A percentile compares a stretch with the other conserved stretches of the same genome.
phyloP scores from a whole-genome alignment of 2,329 filamentous ascomycete genomes.

The Pyricularia grisea region DNA sequence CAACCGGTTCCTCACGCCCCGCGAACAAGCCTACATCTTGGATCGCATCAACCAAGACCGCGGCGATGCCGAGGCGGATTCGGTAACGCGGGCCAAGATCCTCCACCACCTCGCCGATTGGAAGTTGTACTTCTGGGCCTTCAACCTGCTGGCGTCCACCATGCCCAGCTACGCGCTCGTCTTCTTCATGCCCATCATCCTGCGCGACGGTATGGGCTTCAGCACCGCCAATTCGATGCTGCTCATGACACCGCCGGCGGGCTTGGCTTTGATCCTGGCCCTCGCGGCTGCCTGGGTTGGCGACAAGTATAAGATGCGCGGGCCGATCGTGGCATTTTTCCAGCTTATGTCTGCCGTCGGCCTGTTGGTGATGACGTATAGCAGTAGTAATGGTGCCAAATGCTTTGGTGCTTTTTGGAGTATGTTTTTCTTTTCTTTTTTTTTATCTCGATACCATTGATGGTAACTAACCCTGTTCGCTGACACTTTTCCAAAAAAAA shows the following conservation, averaged over 20 bases:
- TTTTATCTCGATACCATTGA: too few relatives aligned
- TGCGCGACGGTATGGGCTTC: not conserved
- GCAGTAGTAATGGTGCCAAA: too few relatives aligned
- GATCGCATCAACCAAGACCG: not conserved
- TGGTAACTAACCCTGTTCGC: too few relatives aligned
- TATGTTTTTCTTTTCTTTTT: too few relatives aligned
- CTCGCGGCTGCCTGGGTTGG: too few relatives aligned
- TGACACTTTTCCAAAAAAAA: too few relatives aligned
- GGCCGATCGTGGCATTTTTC: too few relatives aligned
- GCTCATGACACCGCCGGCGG: not conserved
- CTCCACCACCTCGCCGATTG: not conserved
- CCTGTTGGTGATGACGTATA: too few relatives aligned
- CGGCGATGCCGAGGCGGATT: not conserved
- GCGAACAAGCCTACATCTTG: not conserved
- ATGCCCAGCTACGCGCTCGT: not conserved
- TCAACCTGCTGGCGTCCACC: not conserved
- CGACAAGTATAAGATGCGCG: too few relatives aligned
- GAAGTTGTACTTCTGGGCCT: not conserved
- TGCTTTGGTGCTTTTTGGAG: too few relatives aligned
- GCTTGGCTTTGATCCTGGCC: too few relatives aligned
- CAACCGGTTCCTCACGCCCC: not conserved
- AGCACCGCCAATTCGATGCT: not conserved
- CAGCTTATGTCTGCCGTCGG: too few relatives aligned
- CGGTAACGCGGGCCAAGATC: not conserved
- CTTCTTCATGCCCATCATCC: not conserved